phyloP scores from a whole-genome alignment of 441 rosid genomes.

The Erodium moschatum region DNA sequence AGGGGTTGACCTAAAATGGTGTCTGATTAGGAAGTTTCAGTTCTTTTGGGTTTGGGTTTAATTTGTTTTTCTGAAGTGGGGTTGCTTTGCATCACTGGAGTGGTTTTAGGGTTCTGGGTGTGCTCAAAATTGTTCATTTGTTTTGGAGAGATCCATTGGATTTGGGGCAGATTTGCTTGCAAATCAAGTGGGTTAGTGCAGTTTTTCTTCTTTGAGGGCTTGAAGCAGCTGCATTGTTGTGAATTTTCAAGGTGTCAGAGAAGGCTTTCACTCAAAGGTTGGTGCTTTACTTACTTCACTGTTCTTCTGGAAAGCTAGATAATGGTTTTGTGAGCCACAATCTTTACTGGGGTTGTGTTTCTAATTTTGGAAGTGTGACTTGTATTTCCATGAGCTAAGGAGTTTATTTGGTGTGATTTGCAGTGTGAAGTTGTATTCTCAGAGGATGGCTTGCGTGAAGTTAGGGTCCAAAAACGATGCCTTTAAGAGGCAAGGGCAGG shows the following conservation, averaged over 20 bases:
- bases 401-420: background rate
- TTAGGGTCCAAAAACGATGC: constrained; percentile 28
- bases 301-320: background rate
- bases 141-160: background rate
- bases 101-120: constrained; percentile 4
- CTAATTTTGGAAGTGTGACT: background rate
- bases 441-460: constrained; percentile 24
- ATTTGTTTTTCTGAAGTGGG: no score
- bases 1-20: constrained; percentile 2
- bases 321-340: background rate
- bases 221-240: no score
- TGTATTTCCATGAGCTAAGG: background rate
- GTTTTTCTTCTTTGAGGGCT: no score
- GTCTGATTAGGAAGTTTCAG: constrained; percentile 3
- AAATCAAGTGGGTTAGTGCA: background rate
- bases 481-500: constrained; percentile 28
- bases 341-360: background rate
- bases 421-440: background rate
- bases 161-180: background rate
- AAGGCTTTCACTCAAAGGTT: background rate
- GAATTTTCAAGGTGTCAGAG: no score
- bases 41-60: background rate
- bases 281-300: background rate
- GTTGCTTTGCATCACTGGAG: background rate
- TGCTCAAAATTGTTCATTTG: background rate